Percentiles rank a stretch among this genome's conserved stretches.
phyloP scores from a whole-genome alignment of 345 rosid species.

The Clausena lansium region DNA sequence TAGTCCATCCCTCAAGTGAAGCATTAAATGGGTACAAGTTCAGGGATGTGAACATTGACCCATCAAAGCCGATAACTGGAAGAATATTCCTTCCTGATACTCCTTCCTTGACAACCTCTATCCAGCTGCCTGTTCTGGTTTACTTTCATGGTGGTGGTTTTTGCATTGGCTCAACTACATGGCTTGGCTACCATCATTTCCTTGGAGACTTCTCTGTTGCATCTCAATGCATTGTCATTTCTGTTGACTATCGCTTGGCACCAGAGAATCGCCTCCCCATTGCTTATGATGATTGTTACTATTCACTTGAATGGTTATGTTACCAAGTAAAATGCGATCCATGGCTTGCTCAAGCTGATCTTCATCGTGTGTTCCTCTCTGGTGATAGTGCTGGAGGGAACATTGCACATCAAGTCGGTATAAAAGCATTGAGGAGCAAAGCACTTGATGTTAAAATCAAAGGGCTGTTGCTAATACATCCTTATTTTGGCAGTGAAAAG shows the following conservation, averaged over 20 bases:
- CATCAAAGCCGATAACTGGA: slow-evolving; percentile 41
- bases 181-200: slow-evolving; percentile 66
- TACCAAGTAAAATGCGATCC: slow-evolving; percentile 31
- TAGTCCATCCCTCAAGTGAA: slow-evolving; percentile 31
- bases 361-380: slow-evolving; percentile 41
- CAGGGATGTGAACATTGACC: slow-evolving; percentile 46
- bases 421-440: slow-evolving; percentile 27
- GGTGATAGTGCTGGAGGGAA: slow-evolving; percentile 75
- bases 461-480: slow-evolving; percentile 50
- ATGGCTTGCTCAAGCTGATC: slow-evolving; percentile 46
- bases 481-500: slow-evolving; percentile 56
- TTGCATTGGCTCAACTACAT: slow-evolving; percentile 57
- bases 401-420: slow-evolving; percentile 52
- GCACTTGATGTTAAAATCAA: slow-evolving; percentile 26
- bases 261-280: slow-evolving; percentile 54
- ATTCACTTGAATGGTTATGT: slow-evolving; percentile 47
- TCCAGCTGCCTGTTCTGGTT: slow-evolving; percentile 38
- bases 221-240: slow-evolving; percentile 38
- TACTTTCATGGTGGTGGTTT: slow-evolving; percentile 75
- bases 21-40: slow-evolving; percentile 31
- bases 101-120: background rate
- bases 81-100: slow-evolving; percentile 46
- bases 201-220: slow-evolving; percentile 50
- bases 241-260: slow-evolving; percentile 61
- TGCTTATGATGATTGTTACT: slow-evolving; percentile 57